Evolutionary conservation across 176 grass and related monocot species (phyloP), one percentile per base, ranked within the genome.

Genomic region (Oryza australiensis): DNA sequence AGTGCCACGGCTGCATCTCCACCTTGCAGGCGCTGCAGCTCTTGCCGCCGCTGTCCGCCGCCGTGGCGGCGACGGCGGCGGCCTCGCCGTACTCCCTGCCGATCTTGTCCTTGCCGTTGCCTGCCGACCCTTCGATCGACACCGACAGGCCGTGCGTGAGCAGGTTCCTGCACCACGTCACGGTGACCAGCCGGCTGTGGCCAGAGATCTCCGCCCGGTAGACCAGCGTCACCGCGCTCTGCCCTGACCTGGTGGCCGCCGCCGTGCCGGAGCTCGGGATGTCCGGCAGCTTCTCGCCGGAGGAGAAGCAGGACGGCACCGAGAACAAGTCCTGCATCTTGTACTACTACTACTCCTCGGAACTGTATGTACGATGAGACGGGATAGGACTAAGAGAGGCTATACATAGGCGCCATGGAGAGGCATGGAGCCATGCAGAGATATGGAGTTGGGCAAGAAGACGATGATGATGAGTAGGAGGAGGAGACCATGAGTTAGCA

Each of bases 1-100:
- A 94, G 72, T 92, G 86, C 95, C 95, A 98, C 15, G 95, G 90
- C 82, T 88, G 77, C 88, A 98, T 90, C 86, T 98, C 90, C 70
- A 98, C 92, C 83, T 94, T 98, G 88, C 92, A 98, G 2, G 78
- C 81, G 37, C 78, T 63, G 48, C 77, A 81, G 82, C 53, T 69
- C 75, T 77, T 84, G 66, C 24, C 11, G 15, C 62, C 43, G 18
- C 20, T 5, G 20, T 40, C 60, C 42, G 16, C 10, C 48, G 13
- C 30, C 35, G 66, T 8, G 23, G 28, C 27, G 48, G 1, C 69
- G 45, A 3, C 37, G 9, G 5, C 35, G 11, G 11, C 26, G 6
- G 69, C 46, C n/a, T 55, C 78, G 82, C 68, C 37, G 68, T 68
- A 84, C 7, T 84, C 73, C 72, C 64, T 91, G 38, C 80, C 74